Percentiles rank a stretch among this genome's conserved stretches.
These are phyloP conservation scores for Malus hybrid DNA, from an alignment of 331 rosid genomes.

Conservation along the genomic window DNA sequence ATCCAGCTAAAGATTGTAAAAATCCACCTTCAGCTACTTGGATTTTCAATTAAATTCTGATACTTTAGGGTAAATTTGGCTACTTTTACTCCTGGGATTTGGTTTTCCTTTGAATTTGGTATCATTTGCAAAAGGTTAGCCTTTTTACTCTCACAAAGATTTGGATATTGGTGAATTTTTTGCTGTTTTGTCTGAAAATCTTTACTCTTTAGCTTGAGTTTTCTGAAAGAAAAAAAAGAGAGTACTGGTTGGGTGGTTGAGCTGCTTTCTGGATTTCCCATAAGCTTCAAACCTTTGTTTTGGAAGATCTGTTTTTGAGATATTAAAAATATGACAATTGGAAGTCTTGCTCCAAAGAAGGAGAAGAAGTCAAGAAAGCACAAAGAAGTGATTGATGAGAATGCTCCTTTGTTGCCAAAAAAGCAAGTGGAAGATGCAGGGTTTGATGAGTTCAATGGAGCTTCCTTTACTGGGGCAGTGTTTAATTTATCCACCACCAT, in stretches of 20 bases:
- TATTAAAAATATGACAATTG: conserved; percentile 38
- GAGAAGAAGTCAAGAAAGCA: conserved; percentile 35
- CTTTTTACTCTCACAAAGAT: neutral
- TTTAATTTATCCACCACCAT: conserved; percentile 86
- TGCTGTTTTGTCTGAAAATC: neutral
- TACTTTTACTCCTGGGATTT: neutral
- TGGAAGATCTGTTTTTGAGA: neutral
- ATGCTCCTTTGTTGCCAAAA: conserved; percentile 66
- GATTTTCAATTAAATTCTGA: neutral
- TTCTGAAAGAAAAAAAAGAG: neutral
- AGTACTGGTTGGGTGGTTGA: neutral
- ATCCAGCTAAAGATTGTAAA: neutral
- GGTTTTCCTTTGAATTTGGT: neutral
- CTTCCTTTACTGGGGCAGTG: conserved; percentile 91
- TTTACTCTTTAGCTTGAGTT: neutral
- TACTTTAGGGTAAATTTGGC: neutral
- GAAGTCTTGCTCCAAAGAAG: conserved; percentile 20
- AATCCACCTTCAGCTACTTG: neutral
- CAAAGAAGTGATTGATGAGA: conserved; percentile 42
- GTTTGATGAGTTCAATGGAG: conserved; percentile 75
- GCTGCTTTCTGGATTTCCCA: conserved; percentile 2
- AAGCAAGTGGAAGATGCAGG: conserved; percentile 25
- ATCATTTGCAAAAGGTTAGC: neutral
- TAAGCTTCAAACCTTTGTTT: conserved; percentile 3
- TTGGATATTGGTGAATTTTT: neutral